Conservation (phyloP, 495 filamentous ascomycete species). For the Sabuloglossum arenarium region DNA sequence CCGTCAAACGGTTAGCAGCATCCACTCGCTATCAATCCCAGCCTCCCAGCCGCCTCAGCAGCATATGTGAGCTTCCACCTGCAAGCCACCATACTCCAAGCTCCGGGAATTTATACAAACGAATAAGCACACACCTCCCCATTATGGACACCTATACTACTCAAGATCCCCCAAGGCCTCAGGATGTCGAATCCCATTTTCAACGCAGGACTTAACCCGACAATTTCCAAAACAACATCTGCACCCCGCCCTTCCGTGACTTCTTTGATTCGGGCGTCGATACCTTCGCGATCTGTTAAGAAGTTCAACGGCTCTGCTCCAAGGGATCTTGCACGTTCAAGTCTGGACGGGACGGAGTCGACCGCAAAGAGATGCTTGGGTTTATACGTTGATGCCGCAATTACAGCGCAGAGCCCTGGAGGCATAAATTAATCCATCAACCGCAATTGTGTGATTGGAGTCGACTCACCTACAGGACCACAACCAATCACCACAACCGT, state of each 20-base stretch:
- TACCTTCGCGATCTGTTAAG: conserved; percentile 39
- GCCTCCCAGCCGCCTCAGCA: background rate
- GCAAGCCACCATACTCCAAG: background rate
- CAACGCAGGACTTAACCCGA: conserved; percentile 67
- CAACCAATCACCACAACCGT: conserved; percentile 74
- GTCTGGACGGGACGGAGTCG: conserved; percentile 57
- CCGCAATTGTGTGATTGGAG: background rate
- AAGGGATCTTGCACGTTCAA: conserved; percentile 53
- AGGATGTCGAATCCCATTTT: conserved; percentile 68
- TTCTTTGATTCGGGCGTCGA: conserved; percentile 52
- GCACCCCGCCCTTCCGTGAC: conserved; percentile 69
- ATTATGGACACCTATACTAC: conserved; percentile 85
- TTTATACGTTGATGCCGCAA: conserved; percentile 60
- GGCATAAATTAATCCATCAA: background rate
- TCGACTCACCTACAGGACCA: conserved; percentile 23
- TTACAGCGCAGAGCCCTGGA: conserved; percentile 58
- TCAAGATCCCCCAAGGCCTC: conserved; percentile 71
- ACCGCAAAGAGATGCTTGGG: conserved; percentile 72
- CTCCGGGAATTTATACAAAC: background rate
- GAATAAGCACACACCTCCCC: conserved; percentile 34
- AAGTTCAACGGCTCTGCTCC: conserved; percentile 84
- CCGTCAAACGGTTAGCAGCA: background rate
- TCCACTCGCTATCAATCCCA: background rate
- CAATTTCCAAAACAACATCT: conserved; percentile 82
- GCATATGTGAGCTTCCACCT: background rate